Base-by-base conservation (phyloP, 805 yeast genomes). In the Cyberlindnera subsufficiens region DNA sequence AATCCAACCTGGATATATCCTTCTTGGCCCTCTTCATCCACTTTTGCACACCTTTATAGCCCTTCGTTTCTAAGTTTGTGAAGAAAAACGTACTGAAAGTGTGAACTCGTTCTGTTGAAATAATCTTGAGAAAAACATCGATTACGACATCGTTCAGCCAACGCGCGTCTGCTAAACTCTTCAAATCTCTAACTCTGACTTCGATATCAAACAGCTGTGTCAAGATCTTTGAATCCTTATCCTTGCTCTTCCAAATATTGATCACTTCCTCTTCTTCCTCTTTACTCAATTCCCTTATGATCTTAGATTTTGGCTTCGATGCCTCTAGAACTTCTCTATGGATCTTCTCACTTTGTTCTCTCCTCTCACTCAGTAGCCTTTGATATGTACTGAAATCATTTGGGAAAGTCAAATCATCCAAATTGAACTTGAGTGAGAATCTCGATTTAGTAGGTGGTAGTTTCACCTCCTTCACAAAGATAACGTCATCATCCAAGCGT, bases 111-210 rank as follows among this genome's bases (percentile, higher is more conserved):
- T 55, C 52, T 3, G 51, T 50, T 16, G 63, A 65, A 18, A 66
- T 47, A 3, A 60, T 52, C 38, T 66, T 65, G 55, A 90, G 68
- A 59, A 83, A 91, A 53, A 80, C 82, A 57, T 93, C 98, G 45
- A 93, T 90, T 5, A 93, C 74, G 35, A 82, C 86, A 62, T 93
- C 99, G 59, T 93, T 93, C 27, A 93, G 71, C 99, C 99, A 93
- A 32, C 72, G 65, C 5, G 82, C 71, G 42, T 82, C 85, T 8
- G 72, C 64, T 30, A 93, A 67, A 0, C 96, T 88, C 36, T 72
- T 69, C 42, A 91, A 61, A 59, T 93, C 99, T 30, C 76, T 65
- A 0, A 75, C 74, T 4, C 66, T 64, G 3, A 90, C 74, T 39
- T 85, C 91, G 35, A 90, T 76, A 34, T 63, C 65, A 31, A 59